Evolutionary conservation across 108 stramenopile species (phyloP).

Genomic region (Stephanodiscus minutulus): DNA sequence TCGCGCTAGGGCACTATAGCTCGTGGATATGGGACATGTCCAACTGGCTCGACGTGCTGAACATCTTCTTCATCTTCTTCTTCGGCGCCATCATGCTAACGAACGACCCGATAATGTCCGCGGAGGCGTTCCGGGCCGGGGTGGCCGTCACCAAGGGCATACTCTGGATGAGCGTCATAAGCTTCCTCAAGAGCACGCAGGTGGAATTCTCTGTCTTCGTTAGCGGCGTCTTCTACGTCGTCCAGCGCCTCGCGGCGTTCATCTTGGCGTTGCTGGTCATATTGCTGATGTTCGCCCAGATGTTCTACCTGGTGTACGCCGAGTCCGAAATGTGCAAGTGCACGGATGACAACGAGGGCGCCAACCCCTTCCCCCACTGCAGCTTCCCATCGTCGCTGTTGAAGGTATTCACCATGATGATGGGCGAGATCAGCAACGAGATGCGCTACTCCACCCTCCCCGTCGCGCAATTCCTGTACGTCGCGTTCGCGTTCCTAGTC

Average conservation of each 20-base stretch:
- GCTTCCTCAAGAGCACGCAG: slow-evolving; percentile 76
- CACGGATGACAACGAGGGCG: slow-evolving; percentile 1
- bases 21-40: slow-evolving; percentile 72
- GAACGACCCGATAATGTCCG: slow-evolving; percentile 11
- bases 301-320: slow-evolving; percentile 81
- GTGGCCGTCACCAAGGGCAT: slow-evolving; percentile 76
- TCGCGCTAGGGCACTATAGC: slow-evolving; percentile 53
- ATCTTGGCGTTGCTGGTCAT: slow-evolving; percentile 76
- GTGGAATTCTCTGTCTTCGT: slow-evolving; percentile 89
- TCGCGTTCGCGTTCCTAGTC: slow-evolving; percentile 53
- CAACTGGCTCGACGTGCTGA: slow-evolving; percentile 80
- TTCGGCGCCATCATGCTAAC: slow-evolving; percentile 68
- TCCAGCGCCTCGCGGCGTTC: slow-evolving; percentile 75
- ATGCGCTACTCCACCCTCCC: slow-evolving; percentile 40
- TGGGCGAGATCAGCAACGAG: slow-evolving; percentile 66
- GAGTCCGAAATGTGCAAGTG: slow-evolving; percentile 53
- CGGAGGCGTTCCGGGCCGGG: slow-evolving; percentile 64
- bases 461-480: slow-evolving; percentile 49
- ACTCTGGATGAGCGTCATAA: slow-evolving; percentile 79
- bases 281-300: slow-evolving; percentile 85
- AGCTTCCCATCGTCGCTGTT: slow-evolving; percentile 60
- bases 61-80: slow-evolving; percentile 74
- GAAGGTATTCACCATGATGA: slow-evolving; percentile 61
- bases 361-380: slow-evolving; percentile 53
- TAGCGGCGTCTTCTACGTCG: slow-evolving; percentile 79